Evolutionary conservation across 208 protist species (phyloP).

Genomic region (Acanthamoeba divionensis): DNA sequence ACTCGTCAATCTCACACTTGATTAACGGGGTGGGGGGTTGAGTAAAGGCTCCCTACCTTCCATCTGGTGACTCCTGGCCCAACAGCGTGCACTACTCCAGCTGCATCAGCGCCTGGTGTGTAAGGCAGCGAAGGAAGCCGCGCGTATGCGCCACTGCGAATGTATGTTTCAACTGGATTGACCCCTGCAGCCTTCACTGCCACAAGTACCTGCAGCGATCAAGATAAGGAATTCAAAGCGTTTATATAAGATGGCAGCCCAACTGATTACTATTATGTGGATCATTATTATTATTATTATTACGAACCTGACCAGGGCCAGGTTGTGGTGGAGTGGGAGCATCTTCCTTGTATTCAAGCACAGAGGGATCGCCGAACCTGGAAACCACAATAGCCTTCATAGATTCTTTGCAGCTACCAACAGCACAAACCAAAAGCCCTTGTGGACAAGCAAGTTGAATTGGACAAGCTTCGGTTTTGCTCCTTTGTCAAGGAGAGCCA

Average conservation of each 20-base stretch:
- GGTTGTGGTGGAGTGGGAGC: neutral
- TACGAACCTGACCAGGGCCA: neutral
- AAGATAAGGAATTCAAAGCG: too few species aligned
- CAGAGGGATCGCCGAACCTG: neutral
- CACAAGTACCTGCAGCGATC: neutral
- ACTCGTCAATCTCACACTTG: too few species aligned
- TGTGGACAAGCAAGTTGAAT: too few species aligned
- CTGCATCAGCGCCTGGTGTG: conserved; percentile 15
- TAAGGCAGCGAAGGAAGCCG: neutral
- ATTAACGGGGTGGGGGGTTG: too few species aligned
- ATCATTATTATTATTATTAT: too few species aligned
- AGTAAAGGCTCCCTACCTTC: too few species aligned
- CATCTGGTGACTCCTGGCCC: neutral
- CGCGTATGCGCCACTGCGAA: neutral
- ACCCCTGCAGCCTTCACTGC: conserved; percentile 34
- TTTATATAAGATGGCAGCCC: too few species aligned
- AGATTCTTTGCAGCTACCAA: neutral
- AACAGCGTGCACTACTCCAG: neutral
- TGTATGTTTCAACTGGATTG: conserved; percentile 43
- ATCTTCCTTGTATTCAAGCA: conserved; percentile 2
- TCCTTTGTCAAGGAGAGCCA: too few species aligned
- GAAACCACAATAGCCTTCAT: conserved; percentile 36
- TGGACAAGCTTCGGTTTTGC: too few species aligned
- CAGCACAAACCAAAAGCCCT: too few species aligned
- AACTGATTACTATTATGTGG: neutral